Evolutionary conservation across 441 rosid species (phyloP), one percentile per base, ranked within the genome.

Genomic region (Gossypium trilobum): DNA sequence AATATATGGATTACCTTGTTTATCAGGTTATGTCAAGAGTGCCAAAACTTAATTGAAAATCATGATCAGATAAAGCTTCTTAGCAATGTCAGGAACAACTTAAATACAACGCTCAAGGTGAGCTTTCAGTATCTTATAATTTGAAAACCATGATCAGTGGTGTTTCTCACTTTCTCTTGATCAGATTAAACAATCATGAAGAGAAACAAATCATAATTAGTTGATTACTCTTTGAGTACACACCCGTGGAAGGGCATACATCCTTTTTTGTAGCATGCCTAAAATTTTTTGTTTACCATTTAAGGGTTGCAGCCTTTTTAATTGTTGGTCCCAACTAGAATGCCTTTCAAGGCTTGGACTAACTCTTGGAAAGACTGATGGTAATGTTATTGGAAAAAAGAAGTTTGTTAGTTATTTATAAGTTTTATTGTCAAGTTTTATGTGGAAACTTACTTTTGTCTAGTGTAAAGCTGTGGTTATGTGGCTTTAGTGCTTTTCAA

Each of bases 21-120:
- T 36, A 17, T 73, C 87, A 95, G 99, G 82, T 85, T 88, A 61
- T 95, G 99, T 70, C 96, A 85, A 75, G 99, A 95, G 80, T 95
- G 99, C 74, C 99, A 95, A 82, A 95, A 80, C 55, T 89, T 95
- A 83, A 95, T 95, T 75, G 97, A 93, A 39, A 95, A 95, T 78
- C 98, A 95, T 72, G 98, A 95, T 81, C 98, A 95, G 77, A 95
- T 95, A 74, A 92, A 95, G 91, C 91, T 95, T 66, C 89, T 95
- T 73, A 95, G 98, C 84, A 95, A 92, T 79, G 91, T 91, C 25
- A 85, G 98, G 85, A 95, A 91, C 82, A 95, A 95, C 82, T 85
- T 95, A 44, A 93, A 85, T 76, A 91, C 87, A 54, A 95, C 98
- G 29, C 82, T 95, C 72, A 95, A 95, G 95, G 99, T 95, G 61